Evolutionary conservation across 371 early-diverging fungal species (phyloP).

Genomic region (Mucor circinelloides): DNA sequence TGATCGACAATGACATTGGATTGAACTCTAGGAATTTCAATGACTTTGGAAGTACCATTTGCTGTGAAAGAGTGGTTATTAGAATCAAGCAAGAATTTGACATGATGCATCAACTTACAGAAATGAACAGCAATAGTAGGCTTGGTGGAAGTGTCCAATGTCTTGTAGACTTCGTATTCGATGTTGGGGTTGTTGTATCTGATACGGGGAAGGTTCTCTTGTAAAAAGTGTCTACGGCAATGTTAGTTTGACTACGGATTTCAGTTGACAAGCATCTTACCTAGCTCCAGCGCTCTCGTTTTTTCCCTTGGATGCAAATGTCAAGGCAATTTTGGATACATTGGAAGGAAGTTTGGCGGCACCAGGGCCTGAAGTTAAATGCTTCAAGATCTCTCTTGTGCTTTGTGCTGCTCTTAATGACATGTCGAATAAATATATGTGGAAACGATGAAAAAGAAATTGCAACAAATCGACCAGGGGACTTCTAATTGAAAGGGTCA

Average conservation of each 20-base stretch:
- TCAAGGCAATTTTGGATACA: constrained; percentile 59
- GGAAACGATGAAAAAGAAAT: not conserved
- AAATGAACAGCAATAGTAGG: constrained; percentile 62
- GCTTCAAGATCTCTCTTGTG: constrained; percentile 38
- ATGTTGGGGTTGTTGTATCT: constrained; percentile 65
- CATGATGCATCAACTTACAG: constrained; percentile 35
- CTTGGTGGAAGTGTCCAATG: constrained; percentile 45
- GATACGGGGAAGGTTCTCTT: constrained; percentile 62
- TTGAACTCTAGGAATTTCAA: constrained; percentile 55
- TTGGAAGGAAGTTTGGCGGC: constrained; percentile 52
- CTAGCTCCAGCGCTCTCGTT: constrained; percentile 63
- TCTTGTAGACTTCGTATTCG: constrained; percentile 54
- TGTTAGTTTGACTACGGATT: not conserved
- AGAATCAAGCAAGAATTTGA: not conserved
- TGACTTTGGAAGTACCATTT: constrained; percentile 45
- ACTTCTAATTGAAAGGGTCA: constrained; percentile 1
- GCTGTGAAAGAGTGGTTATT: constrained; percentile 19
- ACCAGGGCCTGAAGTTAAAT: constrained; percentile 49
- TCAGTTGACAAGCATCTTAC: constrained; percentile 27
- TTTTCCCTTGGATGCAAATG: constrained; percentile 55
- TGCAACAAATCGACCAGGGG: not conserved
- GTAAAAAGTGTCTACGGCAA: constrained; percentile 58
- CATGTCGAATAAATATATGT: constrained; percentile 18
- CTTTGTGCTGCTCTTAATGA: constrained; percentile 44
- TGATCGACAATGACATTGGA: constrained; percentile 55